Percentiles rank a stretch among this genome's conserved stretches.
These are phyloP conservation scores for Nicotiana noctiflora DNA, from an alignment of 257 asterid species.

Conservation along the genomic window DNA sequence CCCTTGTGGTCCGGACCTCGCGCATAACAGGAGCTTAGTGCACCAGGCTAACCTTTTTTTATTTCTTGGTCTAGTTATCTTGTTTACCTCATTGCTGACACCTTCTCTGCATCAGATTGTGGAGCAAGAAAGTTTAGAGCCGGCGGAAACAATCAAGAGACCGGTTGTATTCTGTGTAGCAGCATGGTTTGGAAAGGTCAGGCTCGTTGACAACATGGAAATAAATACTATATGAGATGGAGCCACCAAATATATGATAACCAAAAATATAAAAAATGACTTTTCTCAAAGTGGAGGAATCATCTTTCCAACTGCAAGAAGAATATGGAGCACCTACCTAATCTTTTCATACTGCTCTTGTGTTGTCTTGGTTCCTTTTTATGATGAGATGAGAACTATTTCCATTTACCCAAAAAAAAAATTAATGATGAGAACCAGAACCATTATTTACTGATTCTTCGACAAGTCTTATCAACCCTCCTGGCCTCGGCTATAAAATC, in stretches of 20 bases:
- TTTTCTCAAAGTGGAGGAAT: not conserved
- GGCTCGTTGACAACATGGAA: conserved; percentile 86
- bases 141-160: conserved; percentile 41
- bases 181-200: conserved; percentile 77
- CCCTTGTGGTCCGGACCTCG: no score
- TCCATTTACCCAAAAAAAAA: no score
- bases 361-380: not conserved
- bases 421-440: not conserved
- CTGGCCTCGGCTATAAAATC: no score
- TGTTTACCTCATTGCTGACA: not conserved
- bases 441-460: not conserved
- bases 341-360: not conserved
- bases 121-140: conserved; percentile 62
- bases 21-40: no score
- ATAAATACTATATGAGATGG: conserved; percentile 28
- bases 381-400: no score
- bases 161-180: conserved; percentile 80
- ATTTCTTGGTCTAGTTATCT: not conserved
- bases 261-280: not conserved
- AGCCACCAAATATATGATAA: not conserved
- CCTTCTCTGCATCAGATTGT: conserved; percentile 49
- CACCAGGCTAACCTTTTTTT: not conserved
- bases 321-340: not conserved
- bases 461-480: not conserved
- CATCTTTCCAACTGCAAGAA: not conserved